These are phyloP conservation scores for Paramecium biaurelia DNA, from an alignment of 73 alveolate genomes.

Conservation along the genomic window DNA sequence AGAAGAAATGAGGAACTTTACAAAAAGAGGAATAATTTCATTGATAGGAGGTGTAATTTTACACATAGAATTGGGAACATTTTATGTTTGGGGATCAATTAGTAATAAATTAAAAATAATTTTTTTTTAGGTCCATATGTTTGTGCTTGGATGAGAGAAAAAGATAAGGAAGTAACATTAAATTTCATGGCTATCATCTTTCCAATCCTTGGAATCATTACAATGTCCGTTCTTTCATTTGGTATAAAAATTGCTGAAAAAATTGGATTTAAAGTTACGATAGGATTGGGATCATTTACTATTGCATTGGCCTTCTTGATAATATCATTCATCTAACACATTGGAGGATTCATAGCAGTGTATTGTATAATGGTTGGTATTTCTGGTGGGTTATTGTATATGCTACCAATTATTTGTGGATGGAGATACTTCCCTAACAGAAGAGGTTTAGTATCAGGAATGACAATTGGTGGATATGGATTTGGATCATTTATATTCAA, in stretches of 20 bases:
- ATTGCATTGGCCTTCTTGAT: slow-evolving; percentile 24
- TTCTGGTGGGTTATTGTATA: slow-evolving; percentile 45
- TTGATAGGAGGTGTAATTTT: slow-evolving; percentile 26
- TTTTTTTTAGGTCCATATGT: slow-evolving; percentile 22
- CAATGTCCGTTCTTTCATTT: slow-evolving; percentile 22
- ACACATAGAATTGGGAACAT: slow-evolving; percentile 38
- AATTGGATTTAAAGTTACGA: slow-evolving; percentile 15
- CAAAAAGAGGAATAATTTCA: neutral
- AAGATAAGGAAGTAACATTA: neutral
- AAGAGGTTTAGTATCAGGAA: slow-evolving; percentile 62
- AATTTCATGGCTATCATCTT: slow-evolving; percentile 41
- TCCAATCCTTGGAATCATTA: slow-evolving; percentile 4
- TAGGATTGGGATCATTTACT: neutral
- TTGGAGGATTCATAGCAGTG: slow-evolving; percentile 1
- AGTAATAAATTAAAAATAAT: neutral
- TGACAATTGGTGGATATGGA: slow-evolving; percentile 65
- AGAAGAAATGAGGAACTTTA: slow-evolving; percentile 35
- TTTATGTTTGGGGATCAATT: slow-evolving; percentile 36
- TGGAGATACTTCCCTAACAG: slow-evolving; percentile 69
- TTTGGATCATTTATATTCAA: slow-evolving; percentile 68
- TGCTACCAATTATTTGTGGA: slow-evolving; percentile 61
- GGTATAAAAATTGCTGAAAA: slow-evolving; percentile 47
- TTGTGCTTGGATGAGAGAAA: slow-evolving; percentile 5
- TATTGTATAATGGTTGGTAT: slow-evolving; percentile 51
- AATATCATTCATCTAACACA: neutral